Percentiles rank a stretch among this genome's conserved stretches.
Evolutionary conservation across 257 asterid genomes (phyloP).

Genomic region (Coffea canephora): DNA sequence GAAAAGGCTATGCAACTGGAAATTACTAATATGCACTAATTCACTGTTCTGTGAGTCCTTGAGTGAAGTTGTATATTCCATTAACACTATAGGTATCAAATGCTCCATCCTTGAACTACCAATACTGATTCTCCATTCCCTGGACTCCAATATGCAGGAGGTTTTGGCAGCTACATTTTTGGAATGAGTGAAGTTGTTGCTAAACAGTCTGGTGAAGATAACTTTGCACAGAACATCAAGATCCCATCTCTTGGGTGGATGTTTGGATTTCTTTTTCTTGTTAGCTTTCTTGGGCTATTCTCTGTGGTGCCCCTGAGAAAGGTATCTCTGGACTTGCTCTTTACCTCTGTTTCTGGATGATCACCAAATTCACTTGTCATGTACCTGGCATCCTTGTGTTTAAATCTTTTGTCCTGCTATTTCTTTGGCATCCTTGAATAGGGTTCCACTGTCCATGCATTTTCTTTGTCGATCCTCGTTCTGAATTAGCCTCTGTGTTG

Average conservation of each 20-base stretch:
- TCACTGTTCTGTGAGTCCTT: not conserved
- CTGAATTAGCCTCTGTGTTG: not conserved
- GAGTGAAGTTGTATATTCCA: not conserved
- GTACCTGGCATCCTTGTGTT: not conserved
- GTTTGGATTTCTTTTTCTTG: slow-evolving; percentile 85
- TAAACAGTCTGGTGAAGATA: slow-evolving; percentile 56
- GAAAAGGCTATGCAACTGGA: not conserved
- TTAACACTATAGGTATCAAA: not conserved
- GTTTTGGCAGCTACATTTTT: slow-evolving; percentile 88
- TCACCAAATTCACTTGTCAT: not conserved
- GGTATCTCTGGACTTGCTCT: slow-evolving; percentile 35
- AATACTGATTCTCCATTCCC: not conserved
- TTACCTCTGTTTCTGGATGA: not conserved
- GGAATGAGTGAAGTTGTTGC: slow-evolving; percentile 84
- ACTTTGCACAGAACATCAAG: slow-evolving; percentile 44
- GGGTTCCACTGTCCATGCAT: not conserved
- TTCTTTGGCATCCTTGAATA: not conserved
- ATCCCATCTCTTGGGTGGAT: slow-evolving; percentile 81
- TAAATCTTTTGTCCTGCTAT: not conserved
- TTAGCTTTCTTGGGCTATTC: slow-evolving; percentile 90
- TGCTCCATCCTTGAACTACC: not conserved
- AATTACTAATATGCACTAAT: not conserved
- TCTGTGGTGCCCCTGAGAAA: slow-evolving; percentile 88
- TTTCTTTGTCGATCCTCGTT: not conserved
- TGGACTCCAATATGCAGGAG: slow-evolving; percentile 53